phyloP scores from a whole-genome alignment of 1,284 basidiomycete genomes.

The Cryptococcus amylolentus region DNA sequence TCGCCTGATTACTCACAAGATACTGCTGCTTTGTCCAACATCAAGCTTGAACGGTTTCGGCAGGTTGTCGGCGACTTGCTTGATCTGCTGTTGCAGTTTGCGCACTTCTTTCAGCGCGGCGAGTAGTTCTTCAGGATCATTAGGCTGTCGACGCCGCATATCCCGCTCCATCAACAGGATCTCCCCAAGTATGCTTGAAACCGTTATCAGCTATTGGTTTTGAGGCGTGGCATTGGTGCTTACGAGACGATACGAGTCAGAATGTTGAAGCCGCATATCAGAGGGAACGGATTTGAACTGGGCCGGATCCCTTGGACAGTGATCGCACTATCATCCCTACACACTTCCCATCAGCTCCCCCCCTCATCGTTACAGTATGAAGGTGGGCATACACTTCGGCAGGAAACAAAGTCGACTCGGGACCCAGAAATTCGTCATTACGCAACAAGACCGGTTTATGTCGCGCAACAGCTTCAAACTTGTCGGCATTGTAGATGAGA shows the following conservation, averaged over 20 bases:
- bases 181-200: slow-evolving; percentile 23
- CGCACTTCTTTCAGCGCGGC: slow-evolving; percentile 15
- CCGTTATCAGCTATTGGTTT: background rate
- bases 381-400: slow-evolving; percentile 20
- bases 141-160: slow-evolving; percentile 16
- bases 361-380: background rate
- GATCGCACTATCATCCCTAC: slow-evolving; percentile 24
- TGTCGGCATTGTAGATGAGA: slow-evolving; percentile 30
- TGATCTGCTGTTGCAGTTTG: slow-evolving; percentile 13
- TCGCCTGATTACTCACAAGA: slow-evolving; percentile 7
- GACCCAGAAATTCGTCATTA: slow-evolving; percentile 28
- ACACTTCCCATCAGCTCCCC: background rate
- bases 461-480: slow-evolving; percentile 23
- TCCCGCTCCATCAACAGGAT: slow-evolving; percentile 23
- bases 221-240: background rate
- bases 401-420: slow-evolving; percentile 20
- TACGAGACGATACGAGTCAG: slow-evolving; percentile 22
- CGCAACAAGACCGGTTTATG: slow-evolving; percentile 21
- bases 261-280: slow-evolving; percentile 25
- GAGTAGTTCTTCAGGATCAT: slow-evolving; percentile 20
- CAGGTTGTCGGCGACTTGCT: slow-evolving; percentile 14
- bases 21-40: slow-evolving; percentile 3
- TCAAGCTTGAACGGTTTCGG: slow-evolving; percentile 22
- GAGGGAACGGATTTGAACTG: slow-evolving; percentile 14
- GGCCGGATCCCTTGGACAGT: slow-evolving; percentile 18